These are phyloP conservation scores for Trichoderma gamsii DNA, from an alignment of 495 filamentous ascomycete genomes.

Conservation along the genomic window DNA sequence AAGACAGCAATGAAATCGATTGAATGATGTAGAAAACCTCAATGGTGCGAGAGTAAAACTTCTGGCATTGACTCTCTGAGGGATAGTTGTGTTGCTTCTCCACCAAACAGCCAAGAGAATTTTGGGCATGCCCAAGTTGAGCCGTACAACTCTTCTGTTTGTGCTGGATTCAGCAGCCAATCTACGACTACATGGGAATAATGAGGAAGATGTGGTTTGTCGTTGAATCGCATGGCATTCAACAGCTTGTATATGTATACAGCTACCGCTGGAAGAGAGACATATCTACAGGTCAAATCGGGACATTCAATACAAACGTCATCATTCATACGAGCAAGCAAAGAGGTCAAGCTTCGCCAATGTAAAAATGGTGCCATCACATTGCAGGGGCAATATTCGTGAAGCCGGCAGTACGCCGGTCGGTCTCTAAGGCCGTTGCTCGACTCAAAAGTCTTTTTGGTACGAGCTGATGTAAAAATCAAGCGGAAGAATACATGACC, in stretches of 20 bases:
- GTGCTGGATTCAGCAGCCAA: too few species aligned
- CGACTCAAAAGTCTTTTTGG: constrained; percentile 35
- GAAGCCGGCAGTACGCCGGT: constrained; percentile 56
- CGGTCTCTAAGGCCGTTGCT: constrained; percentile 59
- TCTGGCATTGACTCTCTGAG: too few species aligned
- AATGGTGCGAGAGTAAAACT: too few species aligned
- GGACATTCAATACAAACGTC: background rate
- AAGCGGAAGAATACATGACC: constrained; percentile 33
- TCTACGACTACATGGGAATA: too few species aligned
- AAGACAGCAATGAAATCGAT: too few species aligned
- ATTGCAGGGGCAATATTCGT: constrained; percentile 18
- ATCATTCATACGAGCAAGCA: background rate
- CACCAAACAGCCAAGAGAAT: too few species aligned
- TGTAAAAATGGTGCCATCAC: constrained; percentile 15
- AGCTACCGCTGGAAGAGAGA: background rate
- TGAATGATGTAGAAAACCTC: too few species aligned
- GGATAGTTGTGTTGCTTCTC: too few species aligned
- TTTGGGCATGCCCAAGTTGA: too few species aligned
- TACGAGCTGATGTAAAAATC: constrained; percentile 36
- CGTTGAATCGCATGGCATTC: too few species aligned
- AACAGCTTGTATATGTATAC: background rate
- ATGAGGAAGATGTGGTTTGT: too few species aligned
- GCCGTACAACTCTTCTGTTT: too few species aligned
- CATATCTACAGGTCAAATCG: background rate
- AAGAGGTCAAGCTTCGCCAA: background rate